These are phyloP conservation scores for Amylocystis lapponica DNA, from an alignment of 768 basidiomycete genomes.

Conservation along the genomic window DNA sequence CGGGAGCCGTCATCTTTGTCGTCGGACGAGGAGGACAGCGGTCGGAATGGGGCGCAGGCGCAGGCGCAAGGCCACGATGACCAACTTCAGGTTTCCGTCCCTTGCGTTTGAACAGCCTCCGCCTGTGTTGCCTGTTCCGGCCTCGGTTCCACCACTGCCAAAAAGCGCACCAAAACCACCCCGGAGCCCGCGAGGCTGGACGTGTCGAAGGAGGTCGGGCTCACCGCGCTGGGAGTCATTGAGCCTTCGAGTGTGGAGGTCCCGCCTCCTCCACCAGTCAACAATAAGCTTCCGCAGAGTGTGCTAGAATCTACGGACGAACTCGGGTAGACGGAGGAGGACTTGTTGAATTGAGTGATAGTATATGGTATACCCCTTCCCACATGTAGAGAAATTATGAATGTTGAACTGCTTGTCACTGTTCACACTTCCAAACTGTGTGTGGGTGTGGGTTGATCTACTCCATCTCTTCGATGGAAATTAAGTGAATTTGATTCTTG, in stretches of 20 bases:
- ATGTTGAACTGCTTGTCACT: no score
- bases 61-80: slow-evolving; percentile 66
- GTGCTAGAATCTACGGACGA: slow-evolving; percentile 53
- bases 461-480: no score
- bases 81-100: slow-evolving; percentile 30
- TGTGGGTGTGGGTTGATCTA: no score
- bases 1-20: slow-evolving; percentile 30
- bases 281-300: slow-evolving; percentile 51
- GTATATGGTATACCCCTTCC: no score
- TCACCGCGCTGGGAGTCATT: slow-evolving; percentile 31
- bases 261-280: slow-evolving; percentile 73
- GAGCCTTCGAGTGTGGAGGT: slow-evolving; percentile 67
- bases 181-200: slow-evolving; percentile 1
- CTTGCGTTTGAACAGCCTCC: slow-evolving; percentile 25
- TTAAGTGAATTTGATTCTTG: no score
- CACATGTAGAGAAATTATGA: no score
- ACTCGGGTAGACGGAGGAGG: slow-evolving; percentile 74
- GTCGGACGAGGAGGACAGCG: slow-evolving; percentile 12
- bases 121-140: slow-evolving; percentile 18
- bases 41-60: slow-evolving; percentile 16
- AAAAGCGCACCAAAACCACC: background rate
- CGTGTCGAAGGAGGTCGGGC: slow-evolving; percentile 12
- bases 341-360: slow-evolving; percentile 32
- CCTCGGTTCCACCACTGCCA: slow-evolving; percentile 1
- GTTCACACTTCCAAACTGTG: no score